These are phyloP conservation scores for Persicaria tinctoria DNA, from an alignment of 148 eudicot species.

Conservation along the genomic window DNA sequence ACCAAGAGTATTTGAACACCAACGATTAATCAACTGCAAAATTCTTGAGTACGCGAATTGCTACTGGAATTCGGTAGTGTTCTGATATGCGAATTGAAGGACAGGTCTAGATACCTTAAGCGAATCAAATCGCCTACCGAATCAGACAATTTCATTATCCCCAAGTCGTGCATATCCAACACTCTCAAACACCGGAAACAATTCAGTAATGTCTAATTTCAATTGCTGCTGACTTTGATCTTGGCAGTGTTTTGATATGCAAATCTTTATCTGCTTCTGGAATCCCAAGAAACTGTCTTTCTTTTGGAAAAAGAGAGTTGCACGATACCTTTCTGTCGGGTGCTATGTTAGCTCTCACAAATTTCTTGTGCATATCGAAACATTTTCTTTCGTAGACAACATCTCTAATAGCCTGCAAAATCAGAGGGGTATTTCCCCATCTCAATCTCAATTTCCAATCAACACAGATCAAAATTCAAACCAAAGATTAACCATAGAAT, in stretches of 20 bases:
- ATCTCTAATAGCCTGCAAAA: too few relatives aligned
- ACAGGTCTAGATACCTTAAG: constrained; percentile 24
- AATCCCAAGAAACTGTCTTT: too few relatives aligned
- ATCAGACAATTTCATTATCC: neutral
- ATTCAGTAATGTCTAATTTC: neutral
- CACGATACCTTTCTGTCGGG: too few relatives aligned
- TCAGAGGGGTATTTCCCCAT: too few relatives aligned
- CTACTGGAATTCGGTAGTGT: constrained; percentile 17
- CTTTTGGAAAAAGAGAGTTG: too few relatives aligned
- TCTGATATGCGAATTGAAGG: constrained; percentile 2
- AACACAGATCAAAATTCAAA: too few relatives aligned
- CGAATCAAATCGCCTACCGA: constrained; percentile 18
- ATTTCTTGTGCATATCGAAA: too few relatives aligned
- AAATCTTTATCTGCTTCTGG: neutral
- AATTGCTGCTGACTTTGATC: neutral
- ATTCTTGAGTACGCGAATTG: constrained; percentile 16
- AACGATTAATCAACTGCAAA: constrained; percentile 10
- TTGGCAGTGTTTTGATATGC: constrained; percentile 12
- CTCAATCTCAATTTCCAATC: too few relatives aligned
- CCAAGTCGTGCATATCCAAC: constrained; percentile 14
- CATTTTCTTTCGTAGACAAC: too few relatives aligned
- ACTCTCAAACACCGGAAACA: constrained; percentile 14
- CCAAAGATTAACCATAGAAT: too few relatives aligned
- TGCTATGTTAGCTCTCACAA: too few relatives aligned
- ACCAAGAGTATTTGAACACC: neutral